Conservation (phyloP, 1,139 yeast species). For the Candida sp. region DNA sequence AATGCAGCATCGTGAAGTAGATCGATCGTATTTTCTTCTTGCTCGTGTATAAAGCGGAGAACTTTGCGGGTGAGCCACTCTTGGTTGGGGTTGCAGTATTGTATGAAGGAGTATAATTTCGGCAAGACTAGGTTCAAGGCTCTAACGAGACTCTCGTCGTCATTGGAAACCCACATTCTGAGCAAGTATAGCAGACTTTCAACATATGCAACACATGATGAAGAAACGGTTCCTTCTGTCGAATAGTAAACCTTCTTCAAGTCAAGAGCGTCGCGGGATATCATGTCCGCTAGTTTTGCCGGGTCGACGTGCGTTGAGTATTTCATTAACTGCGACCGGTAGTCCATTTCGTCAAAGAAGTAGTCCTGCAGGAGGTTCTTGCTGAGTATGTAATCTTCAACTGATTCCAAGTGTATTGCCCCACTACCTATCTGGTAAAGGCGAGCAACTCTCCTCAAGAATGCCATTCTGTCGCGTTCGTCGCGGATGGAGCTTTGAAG, state of each 20-base stretch:
- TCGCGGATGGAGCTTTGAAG: neutral
- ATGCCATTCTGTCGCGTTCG: slow-evolving; percentile 3
- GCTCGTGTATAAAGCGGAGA: slow-evolving; percentile 4
- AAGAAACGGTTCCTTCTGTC: neutral
- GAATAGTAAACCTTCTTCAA: neutral
- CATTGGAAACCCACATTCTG: neutral
- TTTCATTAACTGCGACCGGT: slow-evolving; percentile 5
- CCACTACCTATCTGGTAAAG: slow-evolving; percentile 11
- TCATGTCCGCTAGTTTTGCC: slow-evolving; percentile 3
- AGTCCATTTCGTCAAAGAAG: slow-evolving; percentile 2
- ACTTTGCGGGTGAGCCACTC: slow-evolving; percentile 4
- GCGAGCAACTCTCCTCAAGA: slow-evolving; percentile 4
- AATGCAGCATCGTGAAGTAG: slow-evolving; percentile 6
- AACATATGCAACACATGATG: slow-evolving; percentile 5
- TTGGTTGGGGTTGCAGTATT: neutral
- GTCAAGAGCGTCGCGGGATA: slow-evolving; percentile 1
- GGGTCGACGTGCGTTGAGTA: neutral
- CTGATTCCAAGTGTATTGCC: slow-evolving; percentile 11
- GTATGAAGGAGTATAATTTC: slow-evolving; percentile 6
- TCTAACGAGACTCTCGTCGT: neutral
- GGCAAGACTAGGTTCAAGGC: slow-evolving; percentile 5
- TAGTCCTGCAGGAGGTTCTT: neutral
- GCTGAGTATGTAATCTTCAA: slow-evolving; percentile 6
- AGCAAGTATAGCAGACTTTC: slow-evolving; percentile 5
- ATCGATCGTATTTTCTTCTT: neutral